These are phyloP conservation scores for Penicillium concentricum DNA, from an alignment of 2,329 filamentous ascomycete species.

Conservation along the genomic window DNA sequence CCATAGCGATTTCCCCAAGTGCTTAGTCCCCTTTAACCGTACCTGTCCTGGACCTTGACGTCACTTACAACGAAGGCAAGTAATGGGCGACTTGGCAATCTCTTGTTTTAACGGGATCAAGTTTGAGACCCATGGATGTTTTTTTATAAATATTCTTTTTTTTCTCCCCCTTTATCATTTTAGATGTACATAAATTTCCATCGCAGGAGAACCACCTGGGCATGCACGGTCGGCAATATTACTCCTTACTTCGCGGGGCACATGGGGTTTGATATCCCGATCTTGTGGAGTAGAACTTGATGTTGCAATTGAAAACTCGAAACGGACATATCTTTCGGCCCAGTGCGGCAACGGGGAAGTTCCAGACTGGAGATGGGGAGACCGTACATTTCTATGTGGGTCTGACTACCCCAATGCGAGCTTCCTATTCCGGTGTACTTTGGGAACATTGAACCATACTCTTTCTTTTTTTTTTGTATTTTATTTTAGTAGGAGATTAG, in stretches of 20 bases:
- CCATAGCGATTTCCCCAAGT: too few species aligned
- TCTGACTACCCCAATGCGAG: slow-evolving; percentile 22
- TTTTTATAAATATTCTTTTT: background rate
- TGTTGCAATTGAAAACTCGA: slow-evolving; percentile 22
- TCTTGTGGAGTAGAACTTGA: slow-evolving; percentile 4
- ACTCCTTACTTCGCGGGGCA: slow-evolving; percentile 30
- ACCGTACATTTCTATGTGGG: slow-evolving; percentile 14
- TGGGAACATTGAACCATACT: too few species aligned
- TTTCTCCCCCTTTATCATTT: background rate
- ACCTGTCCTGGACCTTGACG: slow-evolving; percentile 15
- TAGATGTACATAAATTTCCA: background rate
- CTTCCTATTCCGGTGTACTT: slow-evolving; percentile 6
- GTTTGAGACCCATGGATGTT: background rate
- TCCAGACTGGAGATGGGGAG: background rate
- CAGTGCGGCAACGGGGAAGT: slow-evolving; percentile 19
- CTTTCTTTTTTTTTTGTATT: too few species aligned
- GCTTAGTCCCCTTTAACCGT: too few species aligned
- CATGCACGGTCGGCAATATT: slow-evolving; percentile 17
- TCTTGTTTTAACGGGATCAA: background rate
- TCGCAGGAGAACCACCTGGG: slow-evolving; percentile 16
- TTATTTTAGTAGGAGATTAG: too few species aligned
- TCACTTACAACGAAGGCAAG: slow-evolving; percentile 13
- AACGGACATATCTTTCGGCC: slow-evolving; percentile 28
- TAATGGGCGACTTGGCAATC: slow-evolving; percentile 1
- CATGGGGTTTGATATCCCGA: slow-evolving; percentile 9